phyloP scores from a whole-genome alignment of 768 basidiomycete genomes.

The Hericium alpestre region DNA sequence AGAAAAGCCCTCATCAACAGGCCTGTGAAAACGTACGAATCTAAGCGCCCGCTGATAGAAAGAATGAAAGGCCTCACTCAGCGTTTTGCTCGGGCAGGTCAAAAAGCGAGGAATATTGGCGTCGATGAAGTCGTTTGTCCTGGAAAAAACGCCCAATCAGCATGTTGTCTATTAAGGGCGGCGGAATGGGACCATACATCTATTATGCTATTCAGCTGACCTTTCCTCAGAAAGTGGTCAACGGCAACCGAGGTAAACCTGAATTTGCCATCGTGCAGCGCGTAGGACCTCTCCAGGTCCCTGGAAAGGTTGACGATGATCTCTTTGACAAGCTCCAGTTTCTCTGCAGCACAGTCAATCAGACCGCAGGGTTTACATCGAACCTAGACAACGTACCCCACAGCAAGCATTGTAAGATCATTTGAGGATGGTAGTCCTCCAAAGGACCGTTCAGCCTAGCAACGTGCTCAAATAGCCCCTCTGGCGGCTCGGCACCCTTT shows the following conservation, averaged over 20 bases:
- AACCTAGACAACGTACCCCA: slow-evolving; percentile 54
- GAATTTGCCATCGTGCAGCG: slow-evolving; percentile 9
- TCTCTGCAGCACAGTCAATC: slow-evolving; percentile 37
- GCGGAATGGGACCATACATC: not conserved
- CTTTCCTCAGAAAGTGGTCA: slow-evolving; percentile 43
- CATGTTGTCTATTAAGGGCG: not conserved
- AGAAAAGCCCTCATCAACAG: slow-evolving; percentile 49
- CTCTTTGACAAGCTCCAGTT: slow-evolving; percentile 74
- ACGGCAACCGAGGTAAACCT: slow-evolving; percentile 44
- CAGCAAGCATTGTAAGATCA: slow-evolving; percentile 81
- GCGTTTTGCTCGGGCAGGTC: slow-evolving; percentile 30
- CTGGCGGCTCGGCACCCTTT: slow-evolving; percentile 17
- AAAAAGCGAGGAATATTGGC: slow-evolving; percentile 47
- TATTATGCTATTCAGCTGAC: slow-evolving; percentile 16
- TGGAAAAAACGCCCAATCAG: not conserved
- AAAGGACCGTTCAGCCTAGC: slow-evolving; percentile 78
- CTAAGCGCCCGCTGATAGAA: not conserved
- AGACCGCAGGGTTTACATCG: not conserved
- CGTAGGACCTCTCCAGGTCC: slow-evolving; percentile 25
- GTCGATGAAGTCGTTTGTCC: slow-evolving; percentile 16
- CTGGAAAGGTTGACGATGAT: slow-evolving; percentile 61
- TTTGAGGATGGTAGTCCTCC: slow-evolving; percentile 87
- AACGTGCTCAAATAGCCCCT: slow-evolving; percentile 72
- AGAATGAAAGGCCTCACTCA: slow-evolving; percentile 28
- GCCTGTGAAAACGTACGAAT: slow-evolving; percentile 14